These are phyloP conservation scores for Pedinophyceae sp. DNA, from an alignment of 139 green algal genomes.

Conservation along the genomic window DNA sequence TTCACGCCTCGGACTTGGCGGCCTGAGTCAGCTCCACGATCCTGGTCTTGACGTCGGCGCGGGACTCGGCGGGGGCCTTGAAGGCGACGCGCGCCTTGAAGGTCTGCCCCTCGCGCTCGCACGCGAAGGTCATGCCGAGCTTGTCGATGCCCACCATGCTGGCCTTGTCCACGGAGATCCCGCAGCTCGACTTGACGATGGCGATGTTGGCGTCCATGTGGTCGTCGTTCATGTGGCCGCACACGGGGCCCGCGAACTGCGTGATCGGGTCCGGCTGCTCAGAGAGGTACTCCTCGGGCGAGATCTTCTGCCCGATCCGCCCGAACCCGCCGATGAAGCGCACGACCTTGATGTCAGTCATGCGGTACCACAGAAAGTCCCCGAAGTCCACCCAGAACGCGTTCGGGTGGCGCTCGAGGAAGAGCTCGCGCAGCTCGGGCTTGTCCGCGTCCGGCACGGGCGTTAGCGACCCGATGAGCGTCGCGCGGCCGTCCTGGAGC, in stretches of 20 bases:
- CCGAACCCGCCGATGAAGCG: constrained; percentile 60
- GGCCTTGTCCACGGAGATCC: constrained; percentile 28
- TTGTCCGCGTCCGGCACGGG: constrained; percentile 21
- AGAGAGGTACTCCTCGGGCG: constrained; percentile 27
- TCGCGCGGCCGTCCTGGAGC: constrained; percentile 44
- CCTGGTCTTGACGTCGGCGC: constrained; percentile 6
- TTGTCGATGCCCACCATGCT: constrained; percentile 48
- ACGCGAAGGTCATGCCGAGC: constrained; percentile 40
- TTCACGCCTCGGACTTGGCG: no score
- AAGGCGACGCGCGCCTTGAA: constrained; percentile 23
- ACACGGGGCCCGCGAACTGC: constrained; percentile 46
- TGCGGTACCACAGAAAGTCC: constrained; percentile 24
- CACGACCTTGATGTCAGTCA: constrained; percentile 25
- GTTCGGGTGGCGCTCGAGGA: constrained; percentile 6
- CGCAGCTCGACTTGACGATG: constrained; percentile 42
- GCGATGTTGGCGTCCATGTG: constrained; percentile 25
- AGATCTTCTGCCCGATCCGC: constrained; percentile 19
- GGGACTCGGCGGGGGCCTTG: neutral
- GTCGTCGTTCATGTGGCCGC: constrained; percentile 71
- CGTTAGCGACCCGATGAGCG: constrained; percentile 22
- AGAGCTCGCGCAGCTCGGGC: constrained; percentile 24
- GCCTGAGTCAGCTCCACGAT: constrained; percentile 12
- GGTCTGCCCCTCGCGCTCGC: constrained; percentile 10
- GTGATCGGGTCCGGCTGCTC: constrained; percentile 51
- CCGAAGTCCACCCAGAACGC: constrained; percentile 14